phyloP scores from a whole-genome alignment of 1,139 yeast species.

The Wickerhamomyces sp. region DNA sequence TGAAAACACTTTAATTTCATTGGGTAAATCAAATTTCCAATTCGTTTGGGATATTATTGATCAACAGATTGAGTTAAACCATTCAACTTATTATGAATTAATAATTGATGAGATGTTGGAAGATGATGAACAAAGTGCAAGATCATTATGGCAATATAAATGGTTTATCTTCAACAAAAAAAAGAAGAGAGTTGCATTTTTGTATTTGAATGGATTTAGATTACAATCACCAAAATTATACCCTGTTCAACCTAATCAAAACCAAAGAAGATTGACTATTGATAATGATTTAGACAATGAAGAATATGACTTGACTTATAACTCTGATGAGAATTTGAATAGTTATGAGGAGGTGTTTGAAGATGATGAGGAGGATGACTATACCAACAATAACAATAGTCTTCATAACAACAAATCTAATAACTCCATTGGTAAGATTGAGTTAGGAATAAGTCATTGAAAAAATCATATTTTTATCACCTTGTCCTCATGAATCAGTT shows the following conservation, averaged over 20 bases:
- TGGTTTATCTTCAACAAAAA: conserved; percentile 92
- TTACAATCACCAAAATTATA: conserved; percentile 25
- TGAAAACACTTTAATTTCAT: conserved; percentile 72
- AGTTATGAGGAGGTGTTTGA: conserved; percentile 21
- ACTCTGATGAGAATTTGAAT: conserved; percentile 29
- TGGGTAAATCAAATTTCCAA: conserved; percentile 60
- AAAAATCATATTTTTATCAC: conserved; percentile 7
- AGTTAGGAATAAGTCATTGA: conserved; percentile 34
- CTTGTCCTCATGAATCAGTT: conserved; percentile 4
- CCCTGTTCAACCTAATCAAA: conserved; percentile 14
- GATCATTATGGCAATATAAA: conserved; percentile 79
- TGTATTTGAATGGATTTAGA: conserved; percentile 49
- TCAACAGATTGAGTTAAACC: conserved; percentile 73
- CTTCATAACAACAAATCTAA: conserved; percentile 8
- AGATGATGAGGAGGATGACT: conserved; percentile 21
- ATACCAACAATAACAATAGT: no score
- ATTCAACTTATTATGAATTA: conserved; percentile 69
- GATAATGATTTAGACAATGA: conserved; percentile 39
- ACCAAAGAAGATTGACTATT: conserved; percentile 26
- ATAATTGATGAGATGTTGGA: conserved; percentile 14
- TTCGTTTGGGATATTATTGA: conserved; percentile 91
- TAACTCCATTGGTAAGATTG: conserved; percentile 20
- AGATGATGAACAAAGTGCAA: conserved; percentile 68
- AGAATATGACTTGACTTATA: conserved; percentile 42
- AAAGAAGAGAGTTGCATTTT: conserved; percentile 83